Conservation (phyloP, 768 basidiomycete genomes). For the Mycena olivaceomarginata region DNA sequence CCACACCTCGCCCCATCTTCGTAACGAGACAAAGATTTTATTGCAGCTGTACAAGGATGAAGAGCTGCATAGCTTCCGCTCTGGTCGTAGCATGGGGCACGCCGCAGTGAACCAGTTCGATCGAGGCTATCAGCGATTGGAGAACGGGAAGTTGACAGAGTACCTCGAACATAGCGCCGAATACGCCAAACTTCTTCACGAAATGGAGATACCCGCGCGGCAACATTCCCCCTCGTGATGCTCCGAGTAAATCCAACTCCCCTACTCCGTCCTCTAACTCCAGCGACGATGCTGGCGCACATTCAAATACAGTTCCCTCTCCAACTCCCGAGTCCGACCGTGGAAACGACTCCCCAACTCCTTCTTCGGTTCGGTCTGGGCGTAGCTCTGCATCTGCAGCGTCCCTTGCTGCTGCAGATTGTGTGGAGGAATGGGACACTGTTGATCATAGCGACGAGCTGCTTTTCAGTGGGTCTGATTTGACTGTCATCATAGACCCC, state of each 20-base stretch:
- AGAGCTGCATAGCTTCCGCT: conserved; percentile 45
- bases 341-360: no score
- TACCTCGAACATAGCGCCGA: conserved; percentile 44
- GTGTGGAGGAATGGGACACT: neutral
- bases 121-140: conserved; percentile 38
- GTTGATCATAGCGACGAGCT: conserved; percentile 11
- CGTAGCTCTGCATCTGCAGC: no score
- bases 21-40: conserved; percentile 23
- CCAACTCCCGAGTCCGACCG: no score
- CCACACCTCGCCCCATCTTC: conserved; percentile 45
- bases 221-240: no score
- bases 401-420: neutral
- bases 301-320: no score
- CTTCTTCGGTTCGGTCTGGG: no score
- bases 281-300: no score
- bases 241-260: no score
- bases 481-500: conserved; percentile 1
- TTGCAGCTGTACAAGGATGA: conserved; percentile 42
- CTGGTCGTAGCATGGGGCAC: conserved; percentile 45
- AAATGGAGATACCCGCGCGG: conserved; percentile 13
- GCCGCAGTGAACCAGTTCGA: conserved; percentile 40
- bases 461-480: conserved; percentile 11
- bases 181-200: conserved; percentile 35
- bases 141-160: conserved; percentile 42
- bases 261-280: no score